Conservation (phyloP, 331 rosid genomes). For the Pyrus hybrid region DNA sequence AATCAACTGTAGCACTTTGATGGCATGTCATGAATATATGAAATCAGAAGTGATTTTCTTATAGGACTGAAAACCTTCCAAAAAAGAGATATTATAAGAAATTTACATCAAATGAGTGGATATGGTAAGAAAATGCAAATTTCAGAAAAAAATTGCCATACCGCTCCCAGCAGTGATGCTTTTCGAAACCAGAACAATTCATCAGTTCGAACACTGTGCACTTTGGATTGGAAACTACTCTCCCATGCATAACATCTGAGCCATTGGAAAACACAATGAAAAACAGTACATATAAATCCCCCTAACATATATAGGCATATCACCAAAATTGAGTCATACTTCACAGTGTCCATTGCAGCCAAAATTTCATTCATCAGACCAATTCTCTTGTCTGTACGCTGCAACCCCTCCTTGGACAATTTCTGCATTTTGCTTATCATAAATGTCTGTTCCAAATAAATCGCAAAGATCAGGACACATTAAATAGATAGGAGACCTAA, state of each 20-base stretch:
- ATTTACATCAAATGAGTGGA: slow-evolving; percentile 5
- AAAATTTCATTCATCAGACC: slow-evolving; percentile 93
- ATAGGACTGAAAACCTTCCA: background rate
- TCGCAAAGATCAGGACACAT: background rate
- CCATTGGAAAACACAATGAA: slow-evolving; percentile 23
- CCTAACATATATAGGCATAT: background rate
- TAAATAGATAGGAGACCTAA: background rate
- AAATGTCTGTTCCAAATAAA: slow-evolving; percentile 51
- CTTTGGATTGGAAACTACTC: slow-evolving; percentile 85
- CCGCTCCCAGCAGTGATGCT: slow-evolving; percentile 84
- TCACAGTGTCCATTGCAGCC: slow-evolving; percentile 95
- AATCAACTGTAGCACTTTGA: background rate
- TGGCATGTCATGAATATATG: background rate
- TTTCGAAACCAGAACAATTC: slow-evolving; percentile 84
- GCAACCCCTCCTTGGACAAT: slow-evolving; percentile 75
- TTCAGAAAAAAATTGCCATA: slow-evolving; percentile 27
- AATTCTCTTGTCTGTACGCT: slow-evolving; percentile 92
- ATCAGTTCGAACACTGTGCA: slow-evolving; percentile 51
- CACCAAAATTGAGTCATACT: slow-evolving; percentile 39
- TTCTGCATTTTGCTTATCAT: slow-evolving; percentile 84
- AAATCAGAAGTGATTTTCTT: background rate
- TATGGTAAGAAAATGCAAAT: background rate
- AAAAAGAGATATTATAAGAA: background rate
- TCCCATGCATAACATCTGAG: slow-evolving; percentile 96
- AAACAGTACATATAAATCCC: background rate